Evolutionary conservation across 768 basidiomycete genomes (phyloP), one percentile per base, ranked within the genome.

Genomic region (Calvatia gigantea): DNA sequence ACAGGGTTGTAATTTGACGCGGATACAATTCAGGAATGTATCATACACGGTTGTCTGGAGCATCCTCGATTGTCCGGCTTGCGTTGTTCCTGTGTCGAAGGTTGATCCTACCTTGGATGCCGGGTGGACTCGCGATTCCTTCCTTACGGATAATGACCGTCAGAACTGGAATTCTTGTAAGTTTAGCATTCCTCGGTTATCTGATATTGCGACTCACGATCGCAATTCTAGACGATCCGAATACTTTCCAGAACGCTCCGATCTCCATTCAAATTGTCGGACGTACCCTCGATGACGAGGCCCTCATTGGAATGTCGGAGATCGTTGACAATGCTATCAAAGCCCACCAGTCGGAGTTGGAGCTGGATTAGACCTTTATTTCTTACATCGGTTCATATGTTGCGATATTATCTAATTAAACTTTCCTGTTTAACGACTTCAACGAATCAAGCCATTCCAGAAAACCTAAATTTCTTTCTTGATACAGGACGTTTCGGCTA

Each of bases 251-350:
- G 53, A 77, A 81, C 54, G 84, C 82, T 0, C 89, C 89, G 0
- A 72, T 91, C 15, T 69, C 74, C 5, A 65, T 91, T 28, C 89
- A 91, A 65, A 64, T 91, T 6, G 74, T 89, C 7, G 87, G 85
- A 2, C 75, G 84, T 41, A 86, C 84, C 4, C 70, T 83, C 55
- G 89, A 91, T 62, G 90, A 91, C 61, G 89, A 91, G 61, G 89
- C 83, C 0, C 79, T 89, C 2, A 78, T 91, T 49, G 78, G 73
- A 0, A 83, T 91, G 80, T 76, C 80, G 5, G 84, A 88, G 62
- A 77, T 91, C 21, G 80, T 87, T 9, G 84, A 82, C 43, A 65
- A 65, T 0, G 84, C 83, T 7, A 66, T 85, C 56, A 79, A 75
- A 58, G 21, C 27, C 1, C 23, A 46, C 28, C 37, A 55, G 14